phyloP scores from a whole-genome alignment of 31 red algal species.

The Asparagopsis taxiformis region DNA sequence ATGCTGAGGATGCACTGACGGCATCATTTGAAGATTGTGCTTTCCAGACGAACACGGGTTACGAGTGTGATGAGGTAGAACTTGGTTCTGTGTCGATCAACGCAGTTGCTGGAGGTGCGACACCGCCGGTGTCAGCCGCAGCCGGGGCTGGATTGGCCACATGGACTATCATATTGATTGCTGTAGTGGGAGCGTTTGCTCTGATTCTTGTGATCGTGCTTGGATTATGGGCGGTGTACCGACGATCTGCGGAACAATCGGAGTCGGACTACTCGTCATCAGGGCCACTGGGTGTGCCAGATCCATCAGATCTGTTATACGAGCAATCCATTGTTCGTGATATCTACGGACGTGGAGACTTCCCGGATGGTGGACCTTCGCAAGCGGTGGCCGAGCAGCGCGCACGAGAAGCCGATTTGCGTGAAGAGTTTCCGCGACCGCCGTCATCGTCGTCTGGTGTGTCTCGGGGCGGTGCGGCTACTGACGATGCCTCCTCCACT shows the following conservation, averaged over 20 bases:
- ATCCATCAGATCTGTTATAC: slow-evolving; percentile 71
- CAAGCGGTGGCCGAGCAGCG: slow-evolving; percentile 53
- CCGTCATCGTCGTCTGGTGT: slow-evolving; percentile 68
- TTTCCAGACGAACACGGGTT: no score
- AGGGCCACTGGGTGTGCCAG: slow-evolving; percentile 67
- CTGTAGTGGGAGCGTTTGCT: slow-evolving; percentile 38
- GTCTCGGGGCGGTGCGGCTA: slow-evolving; percentile 49
- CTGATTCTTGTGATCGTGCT: slow-evolving; percentile 56
- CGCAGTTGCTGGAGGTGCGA: neutral
- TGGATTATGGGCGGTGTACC: slow-evolving; percentile 45
- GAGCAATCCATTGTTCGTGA: slow-evolving; percentile 78
- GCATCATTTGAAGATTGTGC: no score
- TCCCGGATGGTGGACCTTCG: slow-evolving; percentile 57
- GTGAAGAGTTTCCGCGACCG: slow-evolving; percentile 67
- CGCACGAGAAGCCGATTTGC: slow-evolving; percentile 58
- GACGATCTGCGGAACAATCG: slow-evolving; percentile 36
- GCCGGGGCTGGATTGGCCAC: slow-evolving; percentile 33
- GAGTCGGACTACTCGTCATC: slow-evolving; percentile 72
- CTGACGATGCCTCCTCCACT: slow-evolving; percentile 69
- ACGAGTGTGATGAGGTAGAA: neutral
- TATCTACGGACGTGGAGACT: slow-evolving; percentile 70
- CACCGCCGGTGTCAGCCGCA: neutral
- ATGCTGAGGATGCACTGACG: no score
- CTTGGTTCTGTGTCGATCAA: neutral
- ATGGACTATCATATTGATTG: slow-evolving; percentile 63